Evolutionary conservation across 208 protist species (phyloP), one percentile per base, ranked within the genome.

Genomic region (Willaertia magna): DNA sequence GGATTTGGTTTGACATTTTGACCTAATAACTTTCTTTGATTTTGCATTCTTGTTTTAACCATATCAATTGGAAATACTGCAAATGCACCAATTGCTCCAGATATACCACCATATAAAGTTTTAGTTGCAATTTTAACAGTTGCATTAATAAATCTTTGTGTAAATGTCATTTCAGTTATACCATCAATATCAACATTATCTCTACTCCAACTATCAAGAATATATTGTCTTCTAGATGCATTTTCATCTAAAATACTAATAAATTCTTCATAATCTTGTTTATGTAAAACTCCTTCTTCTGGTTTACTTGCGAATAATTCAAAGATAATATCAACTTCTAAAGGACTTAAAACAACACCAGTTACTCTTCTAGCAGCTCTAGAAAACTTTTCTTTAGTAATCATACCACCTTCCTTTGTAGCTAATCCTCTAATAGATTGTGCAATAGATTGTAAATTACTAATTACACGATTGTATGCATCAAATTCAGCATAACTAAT

Each of bases 1-100:
- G 26, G 43, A 76, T 16, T 40, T 26, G 79, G 87, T 44, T 44
- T 40, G 18, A 74, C 79, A 43, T 82, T 82, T 16, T 75, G 55
- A 42, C 46, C 46, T 46, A 46, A 26, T 11, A 46, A 12, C 4
- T 40, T 43, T 83, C 90, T 75, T 74, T 92, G 91, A 84, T 91
- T 92, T 84, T 93, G 91, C 88, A 93, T 91, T 26, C 90, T 42
- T 26, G 91, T 93, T 67, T 93, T 93, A 16, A 92, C 90, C 11
- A 93, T 49, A 86, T 93, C 91, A n/a, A 93, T 92, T 26, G 91
- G 91, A 40, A 90, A 93, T 49, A 93, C 90, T 12, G 85, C 90
- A 20, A 87, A 89, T 4, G 91, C 90, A 86, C 91, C 91, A 42
- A 92, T 89, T 14, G 55, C 84, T 75, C 90, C 89, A 14, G 88